Conservation (phyloP, 108 stramenopile genomes). For the Fragilariopsis cylindrus region DNA sequence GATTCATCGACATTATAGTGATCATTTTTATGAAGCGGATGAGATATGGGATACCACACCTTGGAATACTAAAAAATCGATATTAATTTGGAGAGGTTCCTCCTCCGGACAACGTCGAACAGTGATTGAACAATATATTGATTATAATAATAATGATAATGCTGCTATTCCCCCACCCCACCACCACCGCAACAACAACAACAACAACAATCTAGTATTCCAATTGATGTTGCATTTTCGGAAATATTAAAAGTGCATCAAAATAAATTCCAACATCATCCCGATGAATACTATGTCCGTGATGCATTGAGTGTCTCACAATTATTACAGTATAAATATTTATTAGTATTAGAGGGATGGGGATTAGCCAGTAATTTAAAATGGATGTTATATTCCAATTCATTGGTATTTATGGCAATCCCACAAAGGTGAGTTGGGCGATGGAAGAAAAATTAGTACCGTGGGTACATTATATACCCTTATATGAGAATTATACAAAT, state of each 20-base stretch:
- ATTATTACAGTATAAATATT: not conserved
- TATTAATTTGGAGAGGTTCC: not conserved
- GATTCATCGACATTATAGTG: not conserved
- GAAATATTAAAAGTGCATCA: not conserved
- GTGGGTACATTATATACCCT: conserved; percentile 57
- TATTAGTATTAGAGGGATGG: conserved; percentile 45
- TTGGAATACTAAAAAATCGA: not conserved
- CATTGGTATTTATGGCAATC: conserved; percentile 52
- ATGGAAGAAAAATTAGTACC: conserved; percentile 58
- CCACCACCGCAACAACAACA: too few relatives aligned
- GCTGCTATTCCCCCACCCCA: too few relatives aligned
- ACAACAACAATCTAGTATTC: not conserved
- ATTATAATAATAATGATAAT: not conserved
- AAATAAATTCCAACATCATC: not conserved
- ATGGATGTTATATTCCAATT: conserved; percentile 43
- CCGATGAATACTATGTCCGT: not conserved
- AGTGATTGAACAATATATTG: not conserved
- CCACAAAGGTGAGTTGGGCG: conserved; percentile 50
- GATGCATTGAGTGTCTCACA: not conserved
- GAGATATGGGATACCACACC: not conserved
- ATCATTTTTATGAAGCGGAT: conserved; percentile 4
- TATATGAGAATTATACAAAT: conserved; percentile 25
- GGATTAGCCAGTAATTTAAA: conserved; percentile 55
- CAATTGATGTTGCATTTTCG: not conserved
- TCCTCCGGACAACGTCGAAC: conserved; percentile 1